Evolutionary conservation across 2,329 filamentous ascomycete genomes (phyloP).

Genomic region (Alternaria triticimaculans): DNA sequence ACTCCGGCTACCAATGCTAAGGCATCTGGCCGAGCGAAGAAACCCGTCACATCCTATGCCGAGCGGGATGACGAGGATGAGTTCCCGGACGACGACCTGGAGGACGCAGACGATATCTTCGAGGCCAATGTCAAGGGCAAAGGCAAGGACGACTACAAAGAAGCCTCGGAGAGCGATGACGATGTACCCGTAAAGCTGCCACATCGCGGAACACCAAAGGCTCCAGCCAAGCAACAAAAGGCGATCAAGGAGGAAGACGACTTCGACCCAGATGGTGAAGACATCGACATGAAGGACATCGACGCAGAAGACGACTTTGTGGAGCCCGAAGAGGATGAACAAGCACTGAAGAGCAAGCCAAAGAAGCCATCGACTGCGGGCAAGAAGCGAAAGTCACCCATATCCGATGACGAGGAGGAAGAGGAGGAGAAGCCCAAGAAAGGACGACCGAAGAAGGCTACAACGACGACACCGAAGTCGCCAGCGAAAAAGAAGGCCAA

Average conservation of each 20-base stretch:
- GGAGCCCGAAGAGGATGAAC: slow-evolving; percentile 53
- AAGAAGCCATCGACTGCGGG: slow-evolving; percentile 44
- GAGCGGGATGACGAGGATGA: slow-evolving; percentile 70
- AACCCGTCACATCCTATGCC: slow-evolving; percentile 49
- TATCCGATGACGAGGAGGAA: slow-evolving; percentile 61
- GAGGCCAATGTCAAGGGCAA: slow-evolving; percentile 72
- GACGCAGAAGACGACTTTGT: slow-evolving; percentile 55
- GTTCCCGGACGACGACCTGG: slow-evolving; percentile 53
- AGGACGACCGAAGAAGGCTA: slow-evolving; percentile 47
- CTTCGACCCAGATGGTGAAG: slow-evolving; percentile 51
- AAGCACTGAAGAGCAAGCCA: slow-evolving; percentile 48
- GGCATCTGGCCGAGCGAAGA: slow-evolving; percentile 50
- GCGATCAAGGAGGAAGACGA: slow-evolving; percentile 49
- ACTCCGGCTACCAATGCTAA: slow-evolving; percentile 48
- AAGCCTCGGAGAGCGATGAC: slow-evolving; percentile 50
- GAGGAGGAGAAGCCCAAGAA: slow-evolving; percentile 66
- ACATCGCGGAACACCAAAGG: slow-evolving; percentile 46
- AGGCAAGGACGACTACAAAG: slow-evolving; percentile 73
- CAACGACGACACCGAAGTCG: slow-evolving; percentile 52
- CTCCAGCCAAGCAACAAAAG: slow-evolving; percentile 55
- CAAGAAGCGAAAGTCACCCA: slow-evolving; percentile 65
- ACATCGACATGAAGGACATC: slow-evolving; percentile 62
- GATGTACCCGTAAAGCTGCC: slow-evolving; percentile 37
- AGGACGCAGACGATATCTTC: slow-evolving; percentile 81
- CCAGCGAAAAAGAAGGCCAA: slow-evolving; percentile 66